A percentile compares a stretch with the other conserved stretches of the same genome.
Evolutionary conservation across 2,329 filamentous ascomycete species (phyloP).

Genomic region (Cryphonectria carpinicola): DNA sequence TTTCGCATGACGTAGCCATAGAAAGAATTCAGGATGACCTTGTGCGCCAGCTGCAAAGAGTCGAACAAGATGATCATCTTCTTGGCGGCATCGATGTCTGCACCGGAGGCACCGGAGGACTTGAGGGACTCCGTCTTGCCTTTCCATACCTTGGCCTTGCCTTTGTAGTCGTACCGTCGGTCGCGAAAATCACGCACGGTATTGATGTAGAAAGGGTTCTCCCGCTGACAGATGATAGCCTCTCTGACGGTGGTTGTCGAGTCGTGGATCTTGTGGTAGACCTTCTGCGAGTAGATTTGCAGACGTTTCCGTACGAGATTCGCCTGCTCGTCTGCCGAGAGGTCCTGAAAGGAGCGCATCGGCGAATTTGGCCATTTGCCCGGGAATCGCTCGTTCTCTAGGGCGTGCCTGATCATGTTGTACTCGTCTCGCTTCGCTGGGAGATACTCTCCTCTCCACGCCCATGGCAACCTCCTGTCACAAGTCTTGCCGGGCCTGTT

Average conservation of each 20-base stretch:
- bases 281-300: slow-evolving; percentile 94
- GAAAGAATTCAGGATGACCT: slow-evolving; percentile 98
- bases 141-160: slow-evolving; percentile 98
- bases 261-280: slow-evolving; percentile 99
- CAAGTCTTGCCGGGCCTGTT: slow-evolving; percentile 97
- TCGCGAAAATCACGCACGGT: slow-evolving; percentile 96
- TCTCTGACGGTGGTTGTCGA: slow-evolving; percentile 90
- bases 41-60: slow-evolving; percentile 94
- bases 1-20: slow-evolving; percentile 99
- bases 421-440: slow-evolving; percentile 97
- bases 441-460: slow-evolving; percentile 96
- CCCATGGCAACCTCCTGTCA: slow-evolving; percentile 91
- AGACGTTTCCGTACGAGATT: slow-evolving; percentile 80
- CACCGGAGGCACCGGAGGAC: slow-evolving; percentile 72
- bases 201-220: slow-evolving; percentile 98
- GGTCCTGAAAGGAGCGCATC: slow-evolving; percentile 75
- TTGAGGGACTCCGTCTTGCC: slow-evolving; percentile 90
- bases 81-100: slow-evolving; percentile 89
- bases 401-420: slow-evolving; percentile 94
- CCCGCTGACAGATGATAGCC: slow-evolving; percentile 96
- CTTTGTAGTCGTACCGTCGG: slow-evolving; percentile 97
- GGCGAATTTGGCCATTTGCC: slow-evolving; percentile 74
- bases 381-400: slow-evolving; percentile 92
- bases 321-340: slow-evolving; percentile 82
- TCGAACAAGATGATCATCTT: slow-evolving; percentile 99